Conservation (phyloP, 495 filamentous ascomycete genomes). For the Aspergillus steynii region DNA sequence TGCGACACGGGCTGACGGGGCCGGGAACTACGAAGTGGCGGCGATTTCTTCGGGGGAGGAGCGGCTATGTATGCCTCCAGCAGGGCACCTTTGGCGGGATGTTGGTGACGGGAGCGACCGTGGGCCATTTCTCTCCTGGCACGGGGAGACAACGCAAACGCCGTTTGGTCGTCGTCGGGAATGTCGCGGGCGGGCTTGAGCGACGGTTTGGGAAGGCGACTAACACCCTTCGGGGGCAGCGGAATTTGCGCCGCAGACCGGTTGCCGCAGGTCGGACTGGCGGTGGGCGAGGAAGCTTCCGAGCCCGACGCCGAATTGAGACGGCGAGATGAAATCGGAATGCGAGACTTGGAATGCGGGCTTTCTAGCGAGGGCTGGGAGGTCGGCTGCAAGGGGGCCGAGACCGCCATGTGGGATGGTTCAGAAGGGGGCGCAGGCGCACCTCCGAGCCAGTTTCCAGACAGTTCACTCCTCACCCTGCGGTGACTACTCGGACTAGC, state of each 20-base stretch:
- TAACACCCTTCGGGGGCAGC: slow-evolving; percentile 46
- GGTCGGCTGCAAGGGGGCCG: slow-evolving; percentile 34
- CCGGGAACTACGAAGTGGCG: slow-evolving; percentile 77
- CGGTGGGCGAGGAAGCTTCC: slow-evolving; percentile 43
- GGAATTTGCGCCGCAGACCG: slow-evolving; percentile 31
- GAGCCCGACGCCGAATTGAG: slow-evolving; percentile 48
- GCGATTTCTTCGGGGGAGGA: slow-evolving; percentile 63
- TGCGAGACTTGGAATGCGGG: slow-evolving; percentile 56
- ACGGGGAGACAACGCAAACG: slow-evolving; percentile 38
- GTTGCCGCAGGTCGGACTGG: slow-evolving; percentile 45
- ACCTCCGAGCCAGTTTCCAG: slow-evolving; percentile 22
- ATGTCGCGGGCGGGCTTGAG: slow-evolving; percentile 33
- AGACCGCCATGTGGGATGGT: slow-evolving; percentile 39
- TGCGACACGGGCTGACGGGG: slow-evolving; percentile 77
- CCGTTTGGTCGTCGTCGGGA: slow-evolving; percentile 31
- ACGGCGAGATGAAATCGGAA: slow-evolving; percentile 55
- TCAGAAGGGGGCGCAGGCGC: slow-evolving; percentile 32
- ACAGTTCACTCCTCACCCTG: slow-evolving; percentile 49
- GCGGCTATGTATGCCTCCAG: slow-evolving; percentile 67
- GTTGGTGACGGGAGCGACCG: slow-evolving; percentile 36
- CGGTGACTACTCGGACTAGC: slow-evolving; percentile 40
- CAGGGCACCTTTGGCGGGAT: slow-evolving; percentile 47
- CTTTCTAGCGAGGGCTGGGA: slow-evolving; percentile 33
- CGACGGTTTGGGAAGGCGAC: slow-evolving; percentile 46
- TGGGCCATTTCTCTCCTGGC: slow-evolving; percentile 32